A percentile compares a stretch with the other conserved stretches of the same genome.
Conservation (phyloP, 306 rosid species). For the Prunus campanulata region DNA sequence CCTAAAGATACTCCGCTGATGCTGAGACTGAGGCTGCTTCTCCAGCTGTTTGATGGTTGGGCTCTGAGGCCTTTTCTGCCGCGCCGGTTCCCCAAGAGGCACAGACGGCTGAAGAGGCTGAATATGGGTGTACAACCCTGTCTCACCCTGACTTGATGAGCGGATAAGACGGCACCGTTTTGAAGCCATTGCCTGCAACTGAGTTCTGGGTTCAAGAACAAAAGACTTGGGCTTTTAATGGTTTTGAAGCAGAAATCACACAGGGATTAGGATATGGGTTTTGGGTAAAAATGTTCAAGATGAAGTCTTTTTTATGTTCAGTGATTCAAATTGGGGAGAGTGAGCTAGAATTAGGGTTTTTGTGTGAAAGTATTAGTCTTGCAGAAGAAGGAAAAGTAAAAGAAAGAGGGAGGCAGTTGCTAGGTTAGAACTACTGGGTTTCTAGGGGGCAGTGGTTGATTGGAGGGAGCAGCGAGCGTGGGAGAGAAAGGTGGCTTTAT, state of each 20-base stretch:
- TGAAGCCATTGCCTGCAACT: constrained; percentile 1
- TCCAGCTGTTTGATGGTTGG: background rate
- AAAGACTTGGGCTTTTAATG: background rate
- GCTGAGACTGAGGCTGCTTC: background rate
- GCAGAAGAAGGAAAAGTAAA: background rate
- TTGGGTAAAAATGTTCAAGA: background rate
- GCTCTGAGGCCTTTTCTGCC: background rate
- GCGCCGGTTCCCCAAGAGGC: background rate
- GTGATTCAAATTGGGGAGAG: background rate
- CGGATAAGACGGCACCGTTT: background rate
- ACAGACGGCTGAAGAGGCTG: background rate
- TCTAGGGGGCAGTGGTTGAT: too few relatives aligned
- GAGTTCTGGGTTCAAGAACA: background rate
- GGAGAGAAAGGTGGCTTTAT: too few relatives aligned
- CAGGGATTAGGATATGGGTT: background rate
- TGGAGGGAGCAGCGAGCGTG: too few relatives aligned
- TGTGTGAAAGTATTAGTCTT: background rate
- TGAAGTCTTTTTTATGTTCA: background rate
- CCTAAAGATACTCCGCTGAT: background rate
- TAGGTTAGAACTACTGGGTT: background rate
- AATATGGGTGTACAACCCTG: background rate
- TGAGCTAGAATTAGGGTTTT: background rate
- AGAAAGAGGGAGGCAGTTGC: background rate
- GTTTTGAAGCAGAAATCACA: background rate
- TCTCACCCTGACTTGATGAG: constrained; percentile 15